phyloP scores from a whole-genome alignment of 1,139 yeast species.

The Magnusiomyces fungicola region DNA sequence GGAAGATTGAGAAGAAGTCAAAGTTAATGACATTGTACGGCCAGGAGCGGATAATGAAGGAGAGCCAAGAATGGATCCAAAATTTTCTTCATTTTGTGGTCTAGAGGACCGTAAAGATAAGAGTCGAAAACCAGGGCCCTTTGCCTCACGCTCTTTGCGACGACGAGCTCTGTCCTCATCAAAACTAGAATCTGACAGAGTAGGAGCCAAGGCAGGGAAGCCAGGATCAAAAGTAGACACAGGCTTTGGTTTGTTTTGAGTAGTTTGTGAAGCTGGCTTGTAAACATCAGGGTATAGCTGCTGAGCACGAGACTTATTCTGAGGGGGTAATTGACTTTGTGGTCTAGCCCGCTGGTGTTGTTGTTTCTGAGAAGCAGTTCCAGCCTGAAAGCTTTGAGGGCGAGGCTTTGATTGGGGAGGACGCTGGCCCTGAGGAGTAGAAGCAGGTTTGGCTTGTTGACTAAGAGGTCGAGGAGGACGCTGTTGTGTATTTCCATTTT shows the following conservation, averaged over 20 bases:
- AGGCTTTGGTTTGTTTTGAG: too few relatives aligned
- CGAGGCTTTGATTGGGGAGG: too few relatives aligned
- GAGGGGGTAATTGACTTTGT: background rate
- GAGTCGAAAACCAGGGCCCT: constrained; percentile 17
- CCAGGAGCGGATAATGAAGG: background rate
- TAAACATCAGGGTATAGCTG: too few relatives aligned
- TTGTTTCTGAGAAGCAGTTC: too few relatives aligned
- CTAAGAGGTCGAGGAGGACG: too few relatives aligned
- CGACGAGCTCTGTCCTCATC: constrained; percentile 13
- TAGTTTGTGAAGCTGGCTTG: too few relatives aligned
- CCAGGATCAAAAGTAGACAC: background rate
- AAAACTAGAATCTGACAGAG: constrained; percentile 18
- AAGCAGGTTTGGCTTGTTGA: too few relatives aligned
- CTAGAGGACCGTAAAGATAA: constrained; percentile 19
- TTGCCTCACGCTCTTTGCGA: background rate
- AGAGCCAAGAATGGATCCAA: constrained; percentile 6
- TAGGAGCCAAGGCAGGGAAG: constrained; percentile 13
- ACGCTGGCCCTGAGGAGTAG: too few relatives aligned
- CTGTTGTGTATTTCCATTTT: too few relatives aligned
- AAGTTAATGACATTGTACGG: background rate
- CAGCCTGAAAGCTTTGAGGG: too few relatives aligned
- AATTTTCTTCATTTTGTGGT: constrained; percentile 6
- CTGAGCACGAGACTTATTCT: too few relatives aligned
- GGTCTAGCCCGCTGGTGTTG: constrained; percentile 2
- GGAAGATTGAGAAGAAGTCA: background rate